Evolutionary conservation across 768 basidiomycete species (phyloP), one percentile per base, ranked within the genome.

Genomic region (Gloeopeniophorella convolvens): DNA sequence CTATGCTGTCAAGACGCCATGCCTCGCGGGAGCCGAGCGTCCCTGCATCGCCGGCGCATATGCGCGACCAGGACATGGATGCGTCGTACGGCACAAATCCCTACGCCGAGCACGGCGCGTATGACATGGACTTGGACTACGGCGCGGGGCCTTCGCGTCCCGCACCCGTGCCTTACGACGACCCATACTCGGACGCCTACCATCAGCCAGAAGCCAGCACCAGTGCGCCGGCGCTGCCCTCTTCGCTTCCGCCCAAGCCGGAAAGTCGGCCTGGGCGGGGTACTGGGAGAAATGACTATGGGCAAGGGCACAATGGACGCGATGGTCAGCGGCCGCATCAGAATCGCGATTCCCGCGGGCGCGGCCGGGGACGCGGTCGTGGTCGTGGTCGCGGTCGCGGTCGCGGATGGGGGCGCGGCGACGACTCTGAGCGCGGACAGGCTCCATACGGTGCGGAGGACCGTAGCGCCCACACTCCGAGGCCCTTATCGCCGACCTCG

Each of bases 81-180:
- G 72, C 75, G 15, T 68, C 75, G 50, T 69, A 74, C 49, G 74
- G 76, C 42, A 65, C 73, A 39, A 82, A 78, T 62, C 79, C 84
- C 0, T 88, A 82, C 59, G 83, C 79, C 57, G 79, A 78, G 35
- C 68, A 80, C 59, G 77, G 81, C 24, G 78, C 78, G 0, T 88
- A 89, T 60, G 85, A 88, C 62, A 71, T 82, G 50, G 53, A 57
- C 24, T 15, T 47, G 33, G 78, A 83, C 58, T 80, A 76, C 48
- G 64, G 68, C 21, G 70, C 72, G 32, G 74, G 75, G 15, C 74
- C 79, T 8, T 76, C 78, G 12, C 77, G 86, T 44, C 83, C 85
- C 20, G 60, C 74, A 13, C 88, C 87, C 4, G 68, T 78, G 31
- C 83, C 87, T 23, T 90, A 89, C 59, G 85, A 89, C 50, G 87